These are phyloP conservation scores for Ophiocordyceps polyrhachis-furcata DNA, from an alignment of 2,329 filamentous ascomycete species.

Conservation along the genomic window DNA sequence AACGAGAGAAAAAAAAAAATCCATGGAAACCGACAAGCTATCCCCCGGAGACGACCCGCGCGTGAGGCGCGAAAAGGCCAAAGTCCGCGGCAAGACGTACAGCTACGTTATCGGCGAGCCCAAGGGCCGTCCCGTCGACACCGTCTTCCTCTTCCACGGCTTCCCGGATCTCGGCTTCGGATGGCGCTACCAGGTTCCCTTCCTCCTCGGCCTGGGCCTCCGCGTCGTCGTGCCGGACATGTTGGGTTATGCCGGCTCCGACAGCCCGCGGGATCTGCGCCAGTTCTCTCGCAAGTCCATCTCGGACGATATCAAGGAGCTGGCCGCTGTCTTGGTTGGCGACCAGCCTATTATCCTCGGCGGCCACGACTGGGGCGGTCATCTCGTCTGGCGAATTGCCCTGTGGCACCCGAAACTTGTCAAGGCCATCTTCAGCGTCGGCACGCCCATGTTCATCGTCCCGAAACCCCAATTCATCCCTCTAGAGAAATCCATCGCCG, in stretches of 20 bases:
- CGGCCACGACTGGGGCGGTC: conserved; percentile 86
- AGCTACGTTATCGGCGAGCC: conserved; percentile 41
- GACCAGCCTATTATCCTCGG: conserved; percentile 52
- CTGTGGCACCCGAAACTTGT: conserved; percentile 58
- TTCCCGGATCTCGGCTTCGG: conserved; percentile 70
- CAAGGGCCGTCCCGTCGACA: conserved; percentile 21
- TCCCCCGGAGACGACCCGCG: conserved; percentile 41
- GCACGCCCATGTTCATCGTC: conserved; percentile 55
- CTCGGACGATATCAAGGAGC: conserved; percentile 54
- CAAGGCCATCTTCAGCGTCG: conserved; percentile 58
- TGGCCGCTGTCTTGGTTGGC: conserved; percentile 38
- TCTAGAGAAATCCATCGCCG: conserved; percentile 39
- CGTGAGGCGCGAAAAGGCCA: conserved; percentile 42
- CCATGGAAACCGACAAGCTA: conserved; percentile 43
- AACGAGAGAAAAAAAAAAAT: too few relatives aligned
- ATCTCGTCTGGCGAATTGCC: conserved; percentile 54
- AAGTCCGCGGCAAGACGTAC: conserved; percentile 53
- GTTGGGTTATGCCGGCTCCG: conserved; percentile 69
- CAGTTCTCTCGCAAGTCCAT: conserved; percentile 56
- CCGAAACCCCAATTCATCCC: conserved; percentile 34
- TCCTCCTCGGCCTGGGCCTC: conserved; percentile 51
- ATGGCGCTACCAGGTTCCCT: conserved; percentile 80
- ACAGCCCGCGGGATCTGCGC: conserved; percentile 39
- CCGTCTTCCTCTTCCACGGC: conserved; percentile 46
- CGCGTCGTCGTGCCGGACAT: conserved; percentile 72